Base-by-base conservation (phyloP, 305 asterid species). In the Fraxinus velutina region DNA sequence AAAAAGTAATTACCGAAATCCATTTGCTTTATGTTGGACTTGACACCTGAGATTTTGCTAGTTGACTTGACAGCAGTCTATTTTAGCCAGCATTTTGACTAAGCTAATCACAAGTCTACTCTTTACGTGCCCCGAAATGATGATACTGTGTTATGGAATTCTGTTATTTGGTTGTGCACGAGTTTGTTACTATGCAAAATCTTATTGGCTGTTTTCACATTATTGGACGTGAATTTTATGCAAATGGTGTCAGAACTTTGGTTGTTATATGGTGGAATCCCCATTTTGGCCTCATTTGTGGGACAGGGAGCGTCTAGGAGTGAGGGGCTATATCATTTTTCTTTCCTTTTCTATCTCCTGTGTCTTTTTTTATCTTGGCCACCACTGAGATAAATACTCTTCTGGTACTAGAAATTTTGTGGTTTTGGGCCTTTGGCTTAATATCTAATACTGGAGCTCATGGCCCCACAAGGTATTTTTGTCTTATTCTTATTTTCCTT, bases 71-170 rank as follows among this genome's bases (percentile, higher is more conserved):
- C 12, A 27, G 81, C 73, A 34, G 57, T 82, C 37, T 75, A 82
- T 75, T 68, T 70, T 74, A 76, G 78, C 81, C 80, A 75, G 30
- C 64, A 55, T 83, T 81, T 50, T 83, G 77, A 62, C 36, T 68
- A 68, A 62, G 15, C 72, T 62, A 62, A 62, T 10, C 74, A 29
- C 74, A 75, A 70, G 70, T 36, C 22, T 73, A 32, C 78, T 21
- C 37, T 47, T 74, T 71, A 10, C 57, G 77, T 75, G 75, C 76
- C 79, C 78, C 13, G 64, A 76, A 83, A 68, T 78, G 81, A 79
- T 50, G 72, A 76, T 78, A 44, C 84, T 78, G 27, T 71, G 79
- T 47, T 76, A 68, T 32, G 37, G 39, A 42, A 84, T 36, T 79
- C 73, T 34, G 57, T 78, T 21, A 24, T 21, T 39, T 36, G 19